Evolutionary conservation across 2,329 filamentous ascomycete species (phyloP), one percentile per base, ranked within the genome.

Genomic region (Trichoderma afroharzianum): DNA sequence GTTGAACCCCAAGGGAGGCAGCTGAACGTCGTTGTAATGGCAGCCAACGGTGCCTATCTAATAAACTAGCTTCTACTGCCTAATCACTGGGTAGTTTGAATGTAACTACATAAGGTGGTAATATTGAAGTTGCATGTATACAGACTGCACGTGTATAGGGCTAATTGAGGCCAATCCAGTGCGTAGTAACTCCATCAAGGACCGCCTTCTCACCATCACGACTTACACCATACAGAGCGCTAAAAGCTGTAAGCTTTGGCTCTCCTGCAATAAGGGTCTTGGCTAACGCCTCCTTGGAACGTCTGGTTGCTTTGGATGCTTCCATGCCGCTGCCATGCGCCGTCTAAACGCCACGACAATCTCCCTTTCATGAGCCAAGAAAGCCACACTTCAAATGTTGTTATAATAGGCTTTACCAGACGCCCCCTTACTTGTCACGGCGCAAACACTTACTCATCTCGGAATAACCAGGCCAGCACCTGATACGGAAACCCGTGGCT

Each of bases 291-390:
- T 61, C 55, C 28, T 26, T 30, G 14, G 57, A 62, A 53, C 26
- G 58, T 36, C 36, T 61, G 55, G 6, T 36, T 50, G 36, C 55
- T 9, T 50, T 68, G n/a, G 55, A 36, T 14, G 36, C 50, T 62
- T 53, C 67, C 67, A 69, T 69, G 67, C 67, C 14, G 26, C 55
- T 69, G 57, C 39, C 67, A 69, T 62, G 57, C 36, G 67, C 21
- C 28, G 15, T 61, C 33, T 50, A 62, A 53, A 61, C 57, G 57
- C 67, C 57, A 59, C 55, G 53, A 7, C n/a, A 68, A 61, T 47
- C 55, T 50, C 36, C 64, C n/a, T 55, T 47, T 36, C 64, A 62
- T 39, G 15, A 61, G 57, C 67, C 28, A 69, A 62, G 53, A n/a
- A 62, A 62, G 67, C 67, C 67, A 62, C 67, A 53, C 4, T 62